Base-by-base conservation (phyloP, 495 filamentous ascomycete species). In the Neurospora tetrasperma region DNA sequence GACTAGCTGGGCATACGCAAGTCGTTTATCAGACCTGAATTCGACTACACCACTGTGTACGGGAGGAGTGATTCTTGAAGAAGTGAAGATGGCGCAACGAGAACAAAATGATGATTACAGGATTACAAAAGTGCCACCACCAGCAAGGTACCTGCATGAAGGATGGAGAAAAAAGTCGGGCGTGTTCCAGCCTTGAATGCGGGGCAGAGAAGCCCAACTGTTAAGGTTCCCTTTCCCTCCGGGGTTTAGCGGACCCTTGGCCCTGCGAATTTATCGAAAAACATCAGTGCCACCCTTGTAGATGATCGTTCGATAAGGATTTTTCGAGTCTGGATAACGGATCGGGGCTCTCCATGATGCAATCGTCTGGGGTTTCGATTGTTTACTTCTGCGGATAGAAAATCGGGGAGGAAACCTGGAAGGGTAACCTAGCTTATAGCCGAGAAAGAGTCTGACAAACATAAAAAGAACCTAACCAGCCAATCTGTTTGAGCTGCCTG, bases 161-260 rank as follows among this genome's bases (percentile, higher is more conserved):
- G 27, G 7, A 35, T 66, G 54, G 54, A 35, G 54, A 66, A 66
- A 66, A 66, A 66, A 66, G 54, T 66, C 54, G 23, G 12, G 71
- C 59, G 48, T 35, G 31, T 20, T 42, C 75, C 74, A 77, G 76
- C 76, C 77, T 78, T 75, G 72, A 74, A 72, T 72, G 75, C 42
- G 75, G 75, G 75, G 75, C 72, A 68, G 54, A 62, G 23, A 35
- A 18, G 14, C 35, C 35, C 35, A 38, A 6, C 43, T 74, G 42
- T 44, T 38, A 23, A 23, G 4, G 68, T 71, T 54, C 16, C 43
- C 43, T 20, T 43, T 27, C 66, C 35, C 59, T 39, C 38, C 35
- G 43, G 20, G 31, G 69, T 16, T 40, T 35, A 23, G 38, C 35
- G 11, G 42, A 4, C 10, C 20, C 27, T 20, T 31, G 31, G 41